Evolutionary conservation across 2,329 filamentous ascomycete species (phyloP), one percentile per base, ranked within the genome.

Genomic region (Blastomyces parvus): DNA sequence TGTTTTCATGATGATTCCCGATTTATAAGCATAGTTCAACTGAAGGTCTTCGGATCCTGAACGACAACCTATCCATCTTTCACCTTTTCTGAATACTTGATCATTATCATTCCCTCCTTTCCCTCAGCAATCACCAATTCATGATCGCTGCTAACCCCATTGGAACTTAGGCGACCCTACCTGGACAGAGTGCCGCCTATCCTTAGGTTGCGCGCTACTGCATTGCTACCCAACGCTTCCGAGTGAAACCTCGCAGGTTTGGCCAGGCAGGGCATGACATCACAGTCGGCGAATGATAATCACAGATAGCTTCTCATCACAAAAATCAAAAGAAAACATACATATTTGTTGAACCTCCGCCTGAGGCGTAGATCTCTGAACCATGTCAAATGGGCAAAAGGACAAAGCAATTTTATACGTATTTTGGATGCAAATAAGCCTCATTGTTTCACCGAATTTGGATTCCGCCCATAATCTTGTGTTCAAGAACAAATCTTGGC

Each of bases 21-120:
- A 64, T 66, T 66, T 61, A 63, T 63, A 70, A 69, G 69, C 69
- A 71, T 71, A 71, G 69, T 71, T 71, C 69, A 71, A 65, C 69
- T 71, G 69, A 71, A 67, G 67, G 65, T 66, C 68, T 68, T 62
- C 60, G 65, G 67, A 64, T 63, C 66, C 62, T 70, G 69, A 70
- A 71, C 66, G 69, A 71, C 61, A 71, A 64, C 64, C 59, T 44
- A 61, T 64, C 63, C 69, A 70, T 71, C 69, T 70, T 71, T 71
- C 69, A 69, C 42, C 60, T 62, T 64, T 66, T 62, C 59, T 63
- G 53, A 63, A 33, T 38, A 11, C 61, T 48, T 22, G 14, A 50
- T 59, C 19, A 55, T 44, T 33, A 2, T 25, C 55, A 11, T 38
- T 11, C 36, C 9, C 9, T 38, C n/a, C 38, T 62, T 30, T 52